These are phyloP conservation scores for Diaporthe caulivora DNA, from an alignment of 2,329 filamentous ascomycete species.

Conservation along the genomic window DNA sequence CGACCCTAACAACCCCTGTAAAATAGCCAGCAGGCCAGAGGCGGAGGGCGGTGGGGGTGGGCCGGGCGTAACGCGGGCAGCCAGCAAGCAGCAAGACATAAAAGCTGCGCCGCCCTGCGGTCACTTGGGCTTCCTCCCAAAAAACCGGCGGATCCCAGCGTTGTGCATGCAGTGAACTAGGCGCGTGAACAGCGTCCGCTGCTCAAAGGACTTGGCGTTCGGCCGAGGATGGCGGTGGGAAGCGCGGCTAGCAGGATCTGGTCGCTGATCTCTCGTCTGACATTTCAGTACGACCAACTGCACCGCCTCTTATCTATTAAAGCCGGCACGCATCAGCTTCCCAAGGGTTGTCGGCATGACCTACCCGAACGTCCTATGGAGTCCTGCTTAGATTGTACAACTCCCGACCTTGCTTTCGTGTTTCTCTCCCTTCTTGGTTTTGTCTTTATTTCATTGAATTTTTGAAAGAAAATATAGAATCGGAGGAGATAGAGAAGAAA, in stretches of 20 bases:
- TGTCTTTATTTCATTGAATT: too few species aligned
- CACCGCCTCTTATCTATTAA: background rate
- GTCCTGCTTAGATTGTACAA: too few species aligned
- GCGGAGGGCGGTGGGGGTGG: too few species aligned
- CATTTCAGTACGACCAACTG: background rate
- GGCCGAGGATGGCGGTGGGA: background rate
- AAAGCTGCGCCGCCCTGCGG: background rate
- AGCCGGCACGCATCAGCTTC: background rate
- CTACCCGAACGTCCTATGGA: too few species aligned
- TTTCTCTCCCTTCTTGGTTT: too few species aligned
- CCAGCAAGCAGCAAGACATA: constrained; percentile 1
- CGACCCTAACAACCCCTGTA: background rate
- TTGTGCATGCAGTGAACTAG: background rate
- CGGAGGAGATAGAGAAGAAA: too few species aligned
- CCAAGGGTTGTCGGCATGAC: too few species aligned
- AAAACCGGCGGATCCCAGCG: background rate
- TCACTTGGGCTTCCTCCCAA: too few species aligned
- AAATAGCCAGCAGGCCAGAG: background rate
- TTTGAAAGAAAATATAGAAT: too few species aligned
- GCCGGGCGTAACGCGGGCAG: background rate
- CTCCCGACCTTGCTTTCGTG: too few species aligned
- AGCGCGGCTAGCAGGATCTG: constrained; percentile 7
- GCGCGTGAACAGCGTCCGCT: background rate
- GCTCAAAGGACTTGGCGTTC: background rate
- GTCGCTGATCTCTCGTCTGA: background rate